phyloP scores from a whole-genome alignment of 2,329 filamentous ascomycete genomes.

The Tolypocladium album region DNA sequence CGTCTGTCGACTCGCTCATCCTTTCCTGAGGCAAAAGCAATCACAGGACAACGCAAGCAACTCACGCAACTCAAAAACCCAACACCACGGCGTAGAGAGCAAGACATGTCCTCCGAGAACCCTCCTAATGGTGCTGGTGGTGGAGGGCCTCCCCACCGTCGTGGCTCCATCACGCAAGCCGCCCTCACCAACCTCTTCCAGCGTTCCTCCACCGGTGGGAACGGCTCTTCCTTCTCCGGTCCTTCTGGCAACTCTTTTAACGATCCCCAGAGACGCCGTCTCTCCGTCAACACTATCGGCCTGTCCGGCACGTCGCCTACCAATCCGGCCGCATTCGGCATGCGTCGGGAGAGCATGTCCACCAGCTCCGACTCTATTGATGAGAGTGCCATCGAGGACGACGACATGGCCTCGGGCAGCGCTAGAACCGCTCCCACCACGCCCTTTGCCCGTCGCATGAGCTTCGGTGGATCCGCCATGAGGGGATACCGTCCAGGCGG shows the following conservation, averaged over 20 bases:
- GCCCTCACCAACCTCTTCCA: slow-evolving; percentile 49
- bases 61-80: background rate
- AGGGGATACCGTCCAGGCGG: slow-evolving; percentile 42
- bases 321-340: slow-evolving; percentile 37
- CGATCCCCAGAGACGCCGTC: slow-evolving; percentile 52
- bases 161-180: slow-evolving; percentile 46
- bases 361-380: slow-evolving; percentile 59
- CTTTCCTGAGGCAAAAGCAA: background rate
- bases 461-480: slow-evolving; percentile 74
- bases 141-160: slow-evolving; percentile 33
- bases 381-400: slow-evolving; percentile 64
- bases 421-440: slow-evolving; percentile 53
- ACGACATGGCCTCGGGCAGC: slow-evolving; percentile 39
- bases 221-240: slow-evolving; percentile 30
- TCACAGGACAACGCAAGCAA: background rate
- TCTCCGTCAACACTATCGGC: slow-evolving; percentile 65
- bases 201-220: slow-evolving; percentile 39
- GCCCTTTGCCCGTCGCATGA: slow-evolving; percentile 76
- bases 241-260: slow-evolving; percentile 29
- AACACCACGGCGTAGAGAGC: slow-evolving; percentile 1
- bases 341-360: slow-evolving; percentile 58
- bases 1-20: background rate
- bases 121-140: slow-evolving; percentile 18
- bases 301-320: slow-evolving; percentile 62
- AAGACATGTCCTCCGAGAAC: slow-evolving; percentile 23